Percentiles rank a stretch among this genome's conserved stretches.
Evolutionary conservation across 345 rosid species (phyloP).

Genomic region (Pugionium dolabratum): DNA sequence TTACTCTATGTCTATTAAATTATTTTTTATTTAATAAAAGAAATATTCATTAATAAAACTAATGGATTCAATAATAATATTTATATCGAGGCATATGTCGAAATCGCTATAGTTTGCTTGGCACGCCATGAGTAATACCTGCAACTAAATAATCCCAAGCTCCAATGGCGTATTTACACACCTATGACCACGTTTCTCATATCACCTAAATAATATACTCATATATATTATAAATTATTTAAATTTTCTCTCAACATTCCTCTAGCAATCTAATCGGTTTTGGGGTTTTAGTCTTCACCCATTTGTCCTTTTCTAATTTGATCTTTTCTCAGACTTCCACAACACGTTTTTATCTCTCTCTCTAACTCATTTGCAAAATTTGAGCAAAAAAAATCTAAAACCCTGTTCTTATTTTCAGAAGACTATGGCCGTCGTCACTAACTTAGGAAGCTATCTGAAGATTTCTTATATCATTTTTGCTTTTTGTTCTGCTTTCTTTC

Average conservation of each 20-base stretch:
- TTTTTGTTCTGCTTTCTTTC: slow-evolving; percentile 64
- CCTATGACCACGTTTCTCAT: neutral
- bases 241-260: too few relatives aligned
- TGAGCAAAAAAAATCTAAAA: neutral
- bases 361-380: slow-evolving; percentile 13
- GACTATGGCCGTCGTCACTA: slow-evolving; percentile 40
- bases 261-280: too few relatives aligned
- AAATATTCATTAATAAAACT: too few relatives aligned
- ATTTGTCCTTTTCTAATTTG: slow-evolving; percentile 21
- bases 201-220: slow-evolving; percentile 2
- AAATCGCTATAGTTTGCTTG: slow-evolving; percentile 21
- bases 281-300: slow-evolving; percentile 1
- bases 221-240: too few relatives aligned
- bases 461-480: slow-evolving; percentile 57
- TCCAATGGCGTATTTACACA: slow-evolving; percentile 13
- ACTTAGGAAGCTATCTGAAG: slow-evolving; percentile 45
- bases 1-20: too few relatives aligned
- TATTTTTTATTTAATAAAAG: too few relatives aligned
- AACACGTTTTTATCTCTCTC: slow-evolving; percentile 26
- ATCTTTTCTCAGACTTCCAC: slow-evolving; percentile 25
- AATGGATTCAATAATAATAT: neutral
- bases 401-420: neutral
- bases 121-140: slow-evolving; percentile 26
- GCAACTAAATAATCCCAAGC: slow-evolving; percentile 12
- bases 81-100: slow-evolving; percentile 22